A percentile compares a stretch with the other conserved stretches of the same genome.
Conservation (phyloP, 2,329 filamentous ascomycete genomes). For the Aspergillus puulaauensis region DNA sequence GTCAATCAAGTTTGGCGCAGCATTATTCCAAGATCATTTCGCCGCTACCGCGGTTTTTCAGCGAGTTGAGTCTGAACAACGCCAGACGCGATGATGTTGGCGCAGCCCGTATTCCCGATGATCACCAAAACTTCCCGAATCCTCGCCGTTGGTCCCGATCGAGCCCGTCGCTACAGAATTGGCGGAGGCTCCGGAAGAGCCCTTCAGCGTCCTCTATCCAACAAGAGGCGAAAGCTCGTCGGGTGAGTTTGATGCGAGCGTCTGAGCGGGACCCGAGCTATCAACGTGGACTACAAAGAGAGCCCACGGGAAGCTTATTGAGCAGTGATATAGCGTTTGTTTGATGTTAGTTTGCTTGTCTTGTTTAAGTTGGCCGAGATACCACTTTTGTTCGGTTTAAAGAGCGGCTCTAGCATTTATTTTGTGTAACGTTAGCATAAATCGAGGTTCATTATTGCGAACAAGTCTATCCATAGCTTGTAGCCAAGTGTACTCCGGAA, state of each 20-base stretch:
- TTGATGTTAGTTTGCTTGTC: constrained; percentile 8
- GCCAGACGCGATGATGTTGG: constrained; percentile 23
- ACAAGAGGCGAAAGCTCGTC: constrained; percentile 17
- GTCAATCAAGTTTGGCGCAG: constrained; percentile 38
- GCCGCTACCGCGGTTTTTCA: constrained; percentile 38
- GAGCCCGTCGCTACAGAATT: constrained; percentile 16
- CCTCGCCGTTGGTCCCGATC: constrained; percentile 24
- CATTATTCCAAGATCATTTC: constrained; percentile 38
- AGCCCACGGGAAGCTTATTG: constrained; percentile 24
- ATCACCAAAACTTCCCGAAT: constrained; percentile 15
- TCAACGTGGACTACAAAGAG: constrained; percentile 18
- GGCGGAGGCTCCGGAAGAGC: constrained; percentile 14
- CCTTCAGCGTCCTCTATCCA: constrained; percentile 18
- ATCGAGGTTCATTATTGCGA: not conserved
- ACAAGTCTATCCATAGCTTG: not conserved
- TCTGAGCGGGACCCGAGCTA: constrained; percentile 19
- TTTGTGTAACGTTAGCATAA: not conserved
- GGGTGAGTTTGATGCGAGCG: constrained; percentile 22
- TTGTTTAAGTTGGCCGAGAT: constrained; percentile 3
- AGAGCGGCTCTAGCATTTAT: not conserved
- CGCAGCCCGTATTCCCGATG: constrained; percentile 16
- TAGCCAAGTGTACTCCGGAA: not conserved
- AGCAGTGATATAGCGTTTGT: constrained; percentile 34
- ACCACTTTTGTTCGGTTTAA: constrained; percentile 1
- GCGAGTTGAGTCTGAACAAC: constrained; percentile 33